A percentile compares a stretch with the other conserved stretches of the same genome.
Evolutionary conservation across 495 filamentous ascomycete genomes (phyloP).

Genomic region (Aspergillus olivimuriae): DNA sequence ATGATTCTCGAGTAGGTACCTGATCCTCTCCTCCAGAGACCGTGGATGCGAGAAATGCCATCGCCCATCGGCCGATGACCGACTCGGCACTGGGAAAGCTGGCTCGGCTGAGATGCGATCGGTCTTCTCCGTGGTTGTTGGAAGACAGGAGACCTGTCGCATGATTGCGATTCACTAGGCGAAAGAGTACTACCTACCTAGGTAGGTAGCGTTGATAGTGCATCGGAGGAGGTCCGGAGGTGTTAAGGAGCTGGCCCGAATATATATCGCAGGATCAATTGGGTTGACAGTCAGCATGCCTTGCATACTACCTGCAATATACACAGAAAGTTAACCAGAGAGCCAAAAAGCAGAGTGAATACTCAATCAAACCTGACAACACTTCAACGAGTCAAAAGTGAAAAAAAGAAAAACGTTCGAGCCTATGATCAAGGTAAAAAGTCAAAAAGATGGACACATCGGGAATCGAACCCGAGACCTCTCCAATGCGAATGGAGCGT

Average conservation of each 20-base stretch:
- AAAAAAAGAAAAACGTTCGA: background rate
- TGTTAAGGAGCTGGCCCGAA: too few relatives aligned
- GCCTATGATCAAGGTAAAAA: too few relatives aligned
- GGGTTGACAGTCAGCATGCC: too few relatives aligned
- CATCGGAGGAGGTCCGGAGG: too few relatives aligned
- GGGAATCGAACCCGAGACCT: slow-evolving; percentile 24
- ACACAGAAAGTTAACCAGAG: background rate
- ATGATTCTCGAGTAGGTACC: background rate
- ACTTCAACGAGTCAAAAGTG: background rate
- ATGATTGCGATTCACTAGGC: background rate
- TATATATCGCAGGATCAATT: too few relatives aligned
- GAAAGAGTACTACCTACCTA: background rate
- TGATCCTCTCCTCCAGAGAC: background rate
- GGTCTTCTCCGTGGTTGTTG: too few relatives aligned
- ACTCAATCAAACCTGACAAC: background rate
- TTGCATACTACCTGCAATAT: too few relatives aligned
- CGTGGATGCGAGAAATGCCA: background rate
- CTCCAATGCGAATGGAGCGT: slow-evolving; percentile 19
- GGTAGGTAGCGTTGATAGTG: too few relatives aligned
- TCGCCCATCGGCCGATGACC: slow-evolving; percentile 3
- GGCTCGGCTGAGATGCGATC: background rate
- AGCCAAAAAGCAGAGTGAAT: background rate
- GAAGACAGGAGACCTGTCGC: too few relatives aligned
- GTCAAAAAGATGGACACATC: slow-evolving; percentile 11
- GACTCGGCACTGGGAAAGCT: background rate